Evolutionary conservation across 2,329 filamentous ascomycete species (phyloP), one percentile per base, ranked within the genome.

Genomic region (Pestalotiopsis sp.): DNA sequence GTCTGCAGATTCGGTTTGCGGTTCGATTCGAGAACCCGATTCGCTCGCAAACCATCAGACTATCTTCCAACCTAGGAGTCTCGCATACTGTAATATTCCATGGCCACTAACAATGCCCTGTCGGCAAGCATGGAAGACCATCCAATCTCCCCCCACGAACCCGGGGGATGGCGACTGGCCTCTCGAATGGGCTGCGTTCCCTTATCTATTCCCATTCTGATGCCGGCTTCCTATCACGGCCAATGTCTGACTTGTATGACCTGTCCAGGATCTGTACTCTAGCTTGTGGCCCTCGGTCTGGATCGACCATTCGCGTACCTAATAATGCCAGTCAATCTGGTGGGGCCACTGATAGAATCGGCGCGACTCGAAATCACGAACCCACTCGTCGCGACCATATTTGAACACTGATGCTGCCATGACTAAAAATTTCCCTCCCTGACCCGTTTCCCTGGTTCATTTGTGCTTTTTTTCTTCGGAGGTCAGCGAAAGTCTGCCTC

Each of bases 241-340:
- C 45, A 52, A 36, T 11, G 61, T 23, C 27, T 17, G 58, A n/a
- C 14, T 20, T 27, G 57, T 27, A n/a, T 61, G 59, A 20, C 56
- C 56, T 25, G 25, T 2, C 25, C 17, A 58, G 27, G 59, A 27
- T 27, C 13, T 61, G 45, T 52, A 52, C 20, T 59, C 57, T 27
- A 59, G 57, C 23, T 27, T 59, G 12, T 27, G 57, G n/a, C 57
- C 27, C 23, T 59, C 17, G 56, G 57, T 27, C 57, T 27, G 27
- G 61, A 64, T 64, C 61, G 61, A 45, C 61, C 25, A 39, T 49
- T 23, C 61, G n/a, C 49, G 61, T 64, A 64, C 61, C 61, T 64
- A 64, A 64, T 64, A 64, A 31, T 13, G 61, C 39, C 61, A 64
- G 61, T 64, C 61, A 64, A 20, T 11, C 61, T 20, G 38, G 61